A percentile compares a stretch with the other conserved stretches of the same genome.
phyloP scores from a whole-genome alignment of 2,329 filamentous ascomycete species.

The Corynespora cassiicola region DNA sequence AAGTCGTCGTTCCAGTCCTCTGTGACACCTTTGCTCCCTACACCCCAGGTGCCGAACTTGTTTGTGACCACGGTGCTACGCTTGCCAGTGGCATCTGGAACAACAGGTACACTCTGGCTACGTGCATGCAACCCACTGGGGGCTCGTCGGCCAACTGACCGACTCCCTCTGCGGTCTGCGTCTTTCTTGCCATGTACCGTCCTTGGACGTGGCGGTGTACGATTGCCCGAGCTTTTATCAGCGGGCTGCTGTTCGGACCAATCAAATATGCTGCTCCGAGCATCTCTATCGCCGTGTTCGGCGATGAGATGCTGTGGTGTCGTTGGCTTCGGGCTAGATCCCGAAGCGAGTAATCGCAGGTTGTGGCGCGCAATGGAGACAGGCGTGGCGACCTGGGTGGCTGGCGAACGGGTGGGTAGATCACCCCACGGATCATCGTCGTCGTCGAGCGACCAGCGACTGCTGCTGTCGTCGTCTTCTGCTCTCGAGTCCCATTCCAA shows the following conservation, averaged over 20 bases:
- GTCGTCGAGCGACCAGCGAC: slow-evolving; percentile 51
- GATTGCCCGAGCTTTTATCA: slow-evolving; percentile 67
- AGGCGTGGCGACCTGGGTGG: slow-evolving; percentile 35
- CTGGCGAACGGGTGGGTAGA: slow-evolving; percentile 38
- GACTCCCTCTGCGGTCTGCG: slow-evolving; percentile 72
- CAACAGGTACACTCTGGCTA: slow-evolving; percentile 80
- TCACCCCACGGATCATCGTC: slow-evolving; percentile 48
- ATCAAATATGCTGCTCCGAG: slow-evolving; percentile 75
- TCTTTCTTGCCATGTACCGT: slow-evolving; percentile 81
- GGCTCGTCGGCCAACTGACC: slow-evolving; percentile 69
- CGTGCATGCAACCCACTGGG: slow-evolving; percentile 75
- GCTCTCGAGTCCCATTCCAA: slow-evolving; percentile 48
- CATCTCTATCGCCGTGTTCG: slow-evolving; percentile 48
- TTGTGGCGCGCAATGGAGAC: slow-evolving; percentile 41
- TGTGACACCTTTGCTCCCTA: slow-evolving; percentile 78
- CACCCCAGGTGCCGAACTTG: slow-evolving; percentile 83
- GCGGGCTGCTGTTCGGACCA: slow-evolving; percentile 73
- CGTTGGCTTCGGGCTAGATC: slow-evolving; percentile 42
- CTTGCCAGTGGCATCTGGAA: slow-evolving; percentile 63
- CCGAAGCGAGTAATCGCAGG: slow-evolving; percentile 34
- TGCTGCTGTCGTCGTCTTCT: slow-evolving; percentile 47
- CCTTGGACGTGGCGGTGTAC: slow-evolving; percentile 69
- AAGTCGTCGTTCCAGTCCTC: slow-evolving; percentile 94
- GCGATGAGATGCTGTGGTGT: slow-evolving; percentile 46
- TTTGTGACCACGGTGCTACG: slow-evolving; percentile 63